phyloP scores from a whole-genome alignment of 1,284 basidiomycete genomes.

The Tilletia horrida region DNA sequence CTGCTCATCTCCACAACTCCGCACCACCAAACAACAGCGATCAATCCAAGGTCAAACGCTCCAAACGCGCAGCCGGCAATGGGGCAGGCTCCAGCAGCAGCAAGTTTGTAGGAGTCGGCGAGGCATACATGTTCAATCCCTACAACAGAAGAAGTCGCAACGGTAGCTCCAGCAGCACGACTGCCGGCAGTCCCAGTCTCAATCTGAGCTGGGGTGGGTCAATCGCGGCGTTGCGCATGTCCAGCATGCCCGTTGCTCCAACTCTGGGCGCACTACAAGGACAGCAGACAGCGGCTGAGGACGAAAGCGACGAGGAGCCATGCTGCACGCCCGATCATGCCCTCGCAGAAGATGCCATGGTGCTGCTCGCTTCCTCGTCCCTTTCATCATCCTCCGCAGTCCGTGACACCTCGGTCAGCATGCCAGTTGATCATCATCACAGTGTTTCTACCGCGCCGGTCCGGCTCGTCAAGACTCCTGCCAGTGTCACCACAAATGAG shows the following conservation, averaged over 20 bases:
- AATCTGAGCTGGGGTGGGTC: neutral
- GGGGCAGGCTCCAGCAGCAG: neutral
- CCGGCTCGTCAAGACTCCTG: slow-evolving; percentile 11
- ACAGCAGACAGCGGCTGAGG: neutral
- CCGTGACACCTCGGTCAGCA: slow-evolving; percentile 11
- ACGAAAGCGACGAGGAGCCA: slow-evolving; percentile 13
- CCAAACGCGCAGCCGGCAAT: neutral
- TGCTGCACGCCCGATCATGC: slow-evolving; percentile 15
- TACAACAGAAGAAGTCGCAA: slow-evolving; percentile 12
- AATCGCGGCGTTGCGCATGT: neutral
- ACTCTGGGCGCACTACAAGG: neutral
- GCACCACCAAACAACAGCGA: neutral
- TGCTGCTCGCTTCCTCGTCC: slow-evolving; percentile 8
- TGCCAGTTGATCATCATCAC: neutral
- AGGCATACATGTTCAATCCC: slow-evolving; percentile 4
- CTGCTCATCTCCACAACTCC: neutral
- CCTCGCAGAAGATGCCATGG: slow-evolving; percentile 11
- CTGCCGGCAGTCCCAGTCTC: slow-evolving; percentile 1
- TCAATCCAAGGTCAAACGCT: neutral
- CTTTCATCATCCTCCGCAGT: neutral
- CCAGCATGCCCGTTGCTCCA: neutral
- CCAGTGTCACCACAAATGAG: neutral
- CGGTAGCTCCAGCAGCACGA: neutral
- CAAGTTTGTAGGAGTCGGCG: slow-evolving; percentile 12
- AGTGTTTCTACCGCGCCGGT: neutral